These are phyloP conservation scores for Roridomyces roridus DNA, from an alignment of 768 basidiomycete genomes.

Conservation along the genomic window DNA sequence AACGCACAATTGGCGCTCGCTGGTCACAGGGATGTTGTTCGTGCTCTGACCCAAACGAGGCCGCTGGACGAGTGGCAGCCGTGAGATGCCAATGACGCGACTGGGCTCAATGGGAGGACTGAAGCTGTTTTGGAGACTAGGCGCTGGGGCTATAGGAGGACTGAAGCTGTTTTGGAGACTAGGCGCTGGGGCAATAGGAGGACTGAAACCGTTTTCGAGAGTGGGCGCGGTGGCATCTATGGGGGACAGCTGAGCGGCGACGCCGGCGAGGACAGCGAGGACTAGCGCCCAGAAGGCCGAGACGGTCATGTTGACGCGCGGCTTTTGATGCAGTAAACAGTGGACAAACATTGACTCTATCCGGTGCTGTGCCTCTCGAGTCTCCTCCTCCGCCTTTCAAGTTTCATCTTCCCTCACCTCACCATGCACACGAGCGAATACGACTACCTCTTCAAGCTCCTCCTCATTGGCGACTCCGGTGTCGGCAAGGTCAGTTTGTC, in stretches of 20 bases:
- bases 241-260: too few species aligned
- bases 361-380: too few species aligned
- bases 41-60: conserved; percentile 17
- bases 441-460: conserved; percentile 97
- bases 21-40: conserved; percentile 8
- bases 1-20: conserved; percentile 15
- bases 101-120: conserved; percentile 10
- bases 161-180: conserved; percentile 5
- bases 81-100: too few species aligned
- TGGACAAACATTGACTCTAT: too few species aligned
- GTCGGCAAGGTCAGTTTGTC: conserved; percentile 25
- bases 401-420: conserved; percentile 1
- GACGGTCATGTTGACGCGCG: too few species aligned
- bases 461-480: conserved; percentile 98
- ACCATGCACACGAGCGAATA: conserved; percentile 92
- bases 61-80: not conserved
- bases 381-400: not conserved
- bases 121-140: conserved; percentile 5
- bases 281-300: too few species aligned
- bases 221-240: too few species aligned
- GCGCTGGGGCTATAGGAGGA: conserved; percentile 10
- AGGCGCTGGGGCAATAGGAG: not conserved
- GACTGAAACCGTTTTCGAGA: too few species aligned
- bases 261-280: too few species aligned
- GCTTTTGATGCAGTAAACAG: too few species aligned